Evolutionary conservation across 129 eudicot genomes (phyloP).

Genomic region (Logfia minima): DNA sequence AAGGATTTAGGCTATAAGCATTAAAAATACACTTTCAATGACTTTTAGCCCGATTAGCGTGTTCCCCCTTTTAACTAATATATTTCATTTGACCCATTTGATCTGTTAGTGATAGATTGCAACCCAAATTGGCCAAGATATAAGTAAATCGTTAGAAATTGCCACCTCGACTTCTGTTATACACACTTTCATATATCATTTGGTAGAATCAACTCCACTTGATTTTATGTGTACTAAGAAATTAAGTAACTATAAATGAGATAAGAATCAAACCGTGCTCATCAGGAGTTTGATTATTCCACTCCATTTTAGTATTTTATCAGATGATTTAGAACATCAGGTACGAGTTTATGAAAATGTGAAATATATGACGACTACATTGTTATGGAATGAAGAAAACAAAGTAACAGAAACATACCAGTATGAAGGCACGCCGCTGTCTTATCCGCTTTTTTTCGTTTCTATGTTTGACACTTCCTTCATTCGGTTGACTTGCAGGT

Average conservation of each 20-base stretch:
- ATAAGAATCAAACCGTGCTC: background rate
- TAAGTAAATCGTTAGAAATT: background rate
- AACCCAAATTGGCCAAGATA: background rate
- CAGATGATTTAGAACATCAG: background rate
- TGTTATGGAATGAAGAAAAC: background rate
- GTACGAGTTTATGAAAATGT: background rate
- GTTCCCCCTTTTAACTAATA: background rate
- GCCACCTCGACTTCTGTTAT: background rate
- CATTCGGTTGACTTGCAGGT: slow-evolving; percentile 69
- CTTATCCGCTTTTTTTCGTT: slow-evolving; percentile 83
- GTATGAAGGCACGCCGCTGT: slow-evolving; percentile 57
- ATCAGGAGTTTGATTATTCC: background rate
- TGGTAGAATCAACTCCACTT: background rate
- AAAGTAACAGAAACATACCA: slow-evolving; percentile 41
- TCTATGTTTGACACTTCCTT: slow-evolving; percentile 90
- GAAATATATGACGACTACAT: background rate
- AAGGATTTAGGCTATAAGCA: background rate
- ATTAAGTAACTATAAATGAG: background rate
- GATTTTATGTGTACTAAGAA: background rate
- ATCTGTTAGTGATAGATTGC: background rate
- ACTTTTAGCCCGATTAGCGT: background rate
- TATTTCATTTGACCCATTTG: background rate
- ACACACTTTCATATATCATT: background rate
- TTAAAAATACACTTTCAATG: background rate
- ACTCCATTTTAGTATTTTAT: background rate